Conservation (phyloP, 768 basidiomycete genomes). For the Rhodotorula toruloides region DNA sequence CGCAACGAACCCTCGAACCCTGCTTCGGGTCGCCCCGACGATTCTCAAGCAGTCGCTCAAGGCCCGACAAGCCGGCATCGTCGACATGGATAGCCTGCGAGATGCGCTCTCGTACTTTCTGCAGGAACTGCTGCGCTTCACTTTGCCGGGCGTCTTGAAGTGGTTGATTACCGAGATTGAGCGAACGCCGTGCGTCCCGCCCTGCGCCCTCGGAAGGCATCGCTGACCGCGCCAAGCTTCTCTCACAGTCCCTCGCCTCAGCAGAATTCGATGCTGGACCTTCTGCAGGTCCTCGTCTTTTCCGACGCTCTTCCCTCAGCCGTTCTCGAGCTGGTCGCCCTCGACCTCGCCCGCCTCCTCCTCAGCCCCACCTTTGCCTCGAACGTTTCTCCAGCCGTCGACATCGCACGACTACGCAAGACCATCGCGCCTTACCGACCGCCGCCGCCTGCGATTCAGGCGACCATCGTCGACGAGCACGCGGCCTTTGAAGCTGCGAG, state of each 20-base stretch:
- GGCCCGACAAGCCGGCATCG: conserved; percentile 44
- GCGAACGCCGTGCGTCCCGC: conserved; percentile 44
- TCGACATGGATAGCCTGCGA: conserved; percentile 47
- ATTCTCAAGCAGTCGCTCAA: conserved; percentile 48
- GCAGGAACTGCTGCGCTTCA: conserved; percentile 49
- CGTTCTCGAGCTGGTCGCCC: conserved; percentile 24
- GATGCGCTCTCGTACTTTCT: conserved; percentile 49
- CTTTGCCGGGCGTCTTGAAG: conserved; percentile 45
- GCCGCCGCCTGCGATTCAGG: neutral
- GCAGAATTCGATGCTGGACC: conserved; percentile 22
- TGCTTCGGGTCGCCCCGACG: conserved; percentile 46
- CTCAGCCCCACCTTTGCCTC: neutral
- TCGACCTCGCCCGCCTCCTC: conserved; percentile 5
- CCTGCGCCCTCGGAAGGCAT: neutral
- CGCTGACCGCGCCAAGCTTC: no score
- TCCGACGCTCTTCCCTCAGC: conserved; percentile 15
- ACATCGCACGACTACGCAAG: neutral
- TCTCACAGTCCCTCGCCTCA: neutral
- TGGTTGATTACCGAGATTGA: conserved; percentile 47
- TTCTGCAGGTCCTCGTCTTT: conserved; percentile 30
- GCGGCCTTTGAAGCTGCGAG: no score
- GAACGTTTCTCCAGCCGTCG: neutral
- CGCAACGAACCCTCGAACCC: conserved; percentile 45
- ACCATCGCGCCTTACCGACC: conserved; percentile 5
- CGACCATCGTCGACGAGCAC: no score